Conservation (phyloP, 2,329 filamentous ascomycete genomes). For the Cladosporium oxysporum region DNA sequence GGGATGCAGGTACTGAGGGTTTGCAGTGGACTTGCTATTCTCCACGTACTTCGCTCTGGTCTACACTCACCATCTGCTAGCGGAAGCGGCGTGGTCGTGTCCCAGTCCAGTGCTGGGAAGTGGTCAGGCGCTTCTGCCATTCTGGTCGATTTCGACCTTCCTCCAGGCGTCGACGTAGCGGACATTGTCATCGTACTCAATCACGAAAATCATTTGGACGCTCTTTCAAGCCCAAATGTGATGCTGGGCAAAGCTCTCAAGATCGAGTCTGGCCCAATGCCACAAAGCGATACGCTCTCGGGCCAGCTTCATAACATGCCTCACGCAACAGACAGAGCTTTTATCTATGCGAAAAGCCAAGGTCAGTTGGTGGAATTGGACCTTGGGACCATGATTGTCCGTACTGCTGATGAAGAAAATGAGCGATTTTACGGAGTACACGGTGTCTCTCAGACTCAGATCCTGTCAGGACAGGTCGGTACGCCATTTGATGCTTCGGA, state of each 20-base stretch:
- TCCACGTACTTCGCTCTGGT: not conserved
- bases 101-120: not conserved
- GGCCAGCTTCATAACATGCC: not conserved
- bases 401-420: not conserved
- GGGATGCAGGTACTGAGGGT: not conserved
- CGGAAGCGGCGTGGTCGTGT: not conserved
- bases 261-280: not conserved
- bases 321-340: not conserved
- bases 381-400: not conserved
- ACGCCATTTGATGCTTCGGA: not conserved
- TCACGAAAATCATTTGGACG: not conserved
- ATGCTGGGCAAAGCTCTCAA: not conserved
- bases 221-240: no score
- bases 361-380: not conserved
- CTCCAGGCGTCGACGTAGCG: not conserved
- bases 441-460: not conserved
- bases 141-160: not conserved
- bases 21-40: not conserved
- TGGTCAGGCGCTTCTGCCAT: not conserved
- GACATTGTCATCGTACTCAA: not conserved
- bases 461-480: not conserved
- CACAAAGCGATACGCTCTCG: not conserved
- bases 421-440: not conserved
- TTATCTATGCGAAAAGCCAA: not conserved
- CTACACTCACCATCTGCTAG: not conserved